Percentiles rank a stretch among this genome's conserved stretches.
Conservation (phyloP, 2,329 filamentous ascomycete genomes). For the Diaporthe ampelina region DNA sequence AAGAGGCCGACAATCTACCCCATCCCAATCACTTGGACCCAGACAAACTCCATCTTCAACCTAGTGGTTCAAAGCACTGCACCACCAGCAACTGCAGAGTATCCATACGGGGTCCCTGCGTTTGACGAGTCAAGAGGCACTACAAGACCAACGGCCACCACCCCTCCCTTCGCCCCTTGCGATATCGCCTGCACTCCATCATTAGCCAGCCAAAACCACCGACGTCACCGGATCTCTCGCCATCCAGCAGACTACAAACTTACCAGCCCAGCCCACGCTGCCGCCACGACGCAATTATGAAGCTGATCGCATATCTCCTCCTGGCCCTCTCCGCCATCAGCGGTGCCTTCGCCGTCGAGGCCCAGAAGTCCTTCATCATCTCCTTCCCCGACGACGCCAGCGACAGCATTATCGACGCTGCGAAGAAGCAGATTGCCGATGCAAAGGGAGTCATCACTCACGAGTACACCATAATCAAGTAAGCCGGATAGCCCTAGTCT, state of each 20-base stretch:
- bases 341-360: conserved; percentile 72
- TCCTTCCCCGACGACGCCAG: conserved; percentile 81
- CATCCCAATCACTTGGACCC: neutral
- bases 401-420: conserved; percentile 75
- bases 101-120: neutral
- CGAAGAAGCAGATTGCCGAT: conserved; percentile 77
- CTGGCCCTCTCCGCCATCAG: conserved; percentile 71
- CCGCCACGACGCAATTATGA: conserved; percentile 67
- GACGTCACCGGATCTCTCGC: conserved; percentile 8
- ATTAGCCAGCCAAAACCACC: neutral
- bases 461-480: conserved; percentile 79
- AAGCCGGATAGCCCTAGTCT: conserved; percentile 50
- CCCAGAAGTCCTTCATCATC: conserved; percentile 81
- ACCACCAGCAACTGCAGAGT: neutral
- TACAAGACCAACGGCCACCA: neutral
- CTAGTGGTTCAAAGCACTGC: neutral
- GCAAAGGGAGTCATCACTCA: conserved; percentile 85
- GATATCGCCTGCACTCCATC: neutral
- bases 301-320: conserved; percentile 66
- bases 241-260: neutral
- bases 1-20: conserved; percentile 1
- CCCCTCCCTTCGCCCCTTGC: neutral
- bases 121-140: neutral
- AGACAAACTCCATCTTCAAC: conserved; percentile 1
- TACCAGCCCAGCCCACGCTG: conserved; percentile 1